phyloP scores from a whole-genome alignment of 225 moss, liverwort and hornwort species.

The Lunularia cruciata region DNA sequence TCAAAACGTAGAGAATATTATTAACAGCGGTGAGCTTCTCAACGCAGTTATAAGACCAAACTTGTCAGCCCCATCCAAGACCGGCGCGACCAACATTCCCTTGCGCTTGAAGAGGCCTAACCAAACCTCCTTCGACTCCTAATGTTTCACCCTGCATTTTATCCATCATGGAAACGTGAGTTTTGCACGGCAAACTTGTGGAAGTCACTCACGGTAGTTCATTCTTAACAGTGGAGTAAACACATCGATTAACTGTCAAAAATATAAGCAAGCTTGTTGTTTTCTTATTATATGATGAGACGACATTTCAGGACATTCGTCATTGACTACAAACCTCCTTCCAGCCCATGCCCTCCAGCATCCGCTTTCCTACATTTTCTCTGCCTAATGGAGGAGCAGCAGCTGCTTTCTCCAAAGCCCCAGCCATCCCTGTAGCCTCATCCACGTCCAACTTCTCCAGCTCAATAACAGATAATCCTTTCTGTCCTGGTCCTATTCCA shows the following conservation, averaged over 20 bases:
- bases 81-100: constrained; percentile 91
- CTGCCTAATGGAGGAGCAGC: constrained; percentile 68
- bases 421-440: constrained; percentile 70
- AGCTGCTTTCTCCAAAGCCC: constrained; percentile 76
- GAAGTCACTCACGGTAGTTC: too few relatives aligned
- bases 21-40: too few relatives aligned
- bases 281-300: too few relatives aligned
- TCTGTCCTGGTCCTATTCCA: constrained; percentile 95
- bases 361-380: constrained; percentile 87
- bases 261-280: too few relatives aligned
- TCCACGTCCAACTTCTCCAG: constrained; percentile 89
- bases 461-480: constrained; percentile 63
- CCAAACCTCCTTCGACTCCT: constrained; percentile 79
- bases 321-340: constrained; percentile 75
- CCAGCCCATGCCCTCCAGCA: constrained; percentile 99
- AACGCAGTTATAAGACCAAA: too few relatives aligned
- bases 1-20: too few relatives aligned
- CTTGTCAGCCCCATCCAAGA: constrained; percentile 63
- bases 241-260: too few relatives aligned
- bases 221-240: too few relatives aligned
- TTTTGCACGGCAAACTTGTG: not conserved
- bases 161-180: not conserved
- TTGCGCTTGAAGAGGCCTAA: constrained; percentile 70
- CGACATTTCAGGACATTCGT: too few relatives aligned
- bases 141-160: constrained; percentile 74